Evolutionary conservation across 768 basidiomycete genomes (phyloP).

Genomic region (Rhodotorula diobovata): DNA sequence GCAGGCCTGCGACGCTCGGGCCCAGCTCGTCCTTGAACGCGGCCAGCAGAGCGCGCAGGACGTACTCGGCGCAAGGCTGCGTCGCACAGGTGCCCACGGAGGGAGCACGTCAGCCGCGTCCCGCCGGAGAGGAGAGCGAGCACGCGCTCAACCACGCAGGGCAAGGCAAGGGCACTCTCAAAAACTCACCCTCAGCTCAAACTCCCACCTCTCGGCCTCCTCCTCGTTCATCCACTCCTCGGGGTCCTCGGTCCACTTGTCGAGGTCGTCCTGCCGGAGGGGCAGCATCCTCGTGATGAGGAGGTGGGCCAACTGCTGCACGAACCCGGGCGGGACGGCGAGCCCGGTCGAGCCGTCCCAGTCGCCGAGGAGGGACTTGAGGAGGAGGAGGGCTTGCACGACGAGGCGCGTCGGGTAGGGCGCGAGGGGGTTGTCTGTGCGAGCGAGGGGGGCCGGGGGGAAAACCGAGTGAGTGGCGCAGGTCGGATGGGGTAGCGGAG

Average conservation of each 20-base stretch:
- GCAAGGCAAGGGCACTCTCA: too few relatives aligned
- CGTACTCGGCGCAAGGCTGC: constrained; percentile 89
- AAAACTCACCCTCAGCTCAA: constrained; percentile 70
- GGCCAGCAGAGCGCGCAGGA: constrained; percentile 69
- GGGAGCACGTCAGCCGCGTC: too few relatives aligned
- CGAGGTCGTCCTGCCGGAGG: constrained; percentile 71
- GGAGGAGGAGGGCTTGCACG: constrained; percentile 37
- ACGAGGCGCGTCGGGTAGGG: constrained; percentile 35
- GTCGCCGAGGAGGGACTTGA: constrained; percentile 34
- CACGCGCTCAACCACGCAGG: too few relatives aligned
- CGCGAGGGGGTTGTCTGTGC: constrained; percentile 16
- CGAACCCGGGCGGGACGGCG: constrained; percentile 22
- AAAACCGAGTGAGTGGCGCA: too few relatives aligned
- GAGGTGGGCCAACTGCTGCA: constrained; percentile 56
- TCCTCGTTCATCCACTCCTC: constrained; percentile 92
- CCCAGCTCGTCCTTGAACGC: constrained; percentile 67
- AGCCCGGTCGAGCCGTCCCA: constrained; percentile 33
- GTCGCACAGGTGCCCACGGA: too few relatives aligned
- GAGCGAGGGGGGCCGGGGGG: too few relatives aligned
- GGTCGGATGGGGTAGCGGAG: too few relatives aligned
- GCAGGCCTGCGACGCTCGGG: constrained; percentile 60
- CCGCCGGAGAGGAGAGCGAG: neutral
- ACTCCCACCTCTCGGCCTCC: constrained; percentile 86
- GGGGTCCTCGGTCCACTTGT: constrained; percentile 78
- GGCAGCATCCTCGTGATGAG: constrained; percentile 82